Conservation (phyloP, 2,329 filamentous ascomycete genomes). For the Madurella mycetomatis region DNA sequence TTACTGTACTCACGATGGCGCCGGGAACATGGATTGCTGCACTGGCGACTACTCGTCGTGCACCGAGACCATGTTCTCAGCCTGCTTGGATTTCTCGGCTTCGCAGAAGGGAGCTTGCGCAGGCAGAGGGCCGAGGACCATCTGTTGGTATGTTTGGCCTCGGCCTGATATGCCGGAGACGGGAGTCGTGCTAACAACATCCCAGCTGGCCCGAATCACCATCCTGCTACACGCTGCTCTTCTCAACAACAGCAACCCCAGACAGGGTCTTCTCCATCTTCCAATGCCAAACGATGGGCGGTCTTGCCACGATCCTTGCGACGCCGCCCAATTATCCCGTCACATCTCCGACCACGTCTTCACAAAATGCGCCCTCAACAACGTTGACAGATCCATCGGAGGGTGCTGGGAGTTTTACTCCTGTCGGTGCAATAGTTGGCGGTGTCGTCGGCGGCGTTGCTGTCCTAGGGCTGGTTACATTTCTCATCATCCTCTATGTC, state of each 20-base stretch:
- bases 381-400: too few relatives aligned
- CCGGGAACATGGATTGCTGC: slow-evolving; percentile 14
- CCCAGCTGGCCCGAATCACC: background rate
- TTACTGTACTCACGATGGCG: slow-evolving; percentile 15
- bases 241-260: slow-evolving; percentile 12
- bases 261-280: slow-evolving; percentile 12
- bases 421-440: background rate
- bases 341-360: too few relatives aligned
- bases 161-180: too few relatives aligned
- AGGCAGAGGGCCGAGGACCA: too few relatives aligned
- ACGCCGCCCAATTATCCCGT: too few relatives aligned
- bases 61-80: slow-evolving; percentile 13
- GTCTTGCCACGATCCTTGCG: too few relatives aligned
- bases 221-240: slow-evolving; percentile 11
- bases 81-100: slow-evolving; percentile 10
- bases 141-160: too few relatives aligned
- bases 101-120: too few relatives aligned
- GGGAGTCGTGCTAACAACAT: too few relatives aligned
- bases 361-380: too few relatives aligned
- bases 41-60: slow-evolving; percentile 10
- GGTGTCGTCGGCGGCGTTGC: background rate
- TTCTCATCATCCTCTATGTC: background rate
- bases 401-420: background rate
- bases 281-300: background rate
- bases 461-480: background rate